Evolutionary conservation across 2,329 filamentous ascomycete species (phyloP).

Genomic region (Ramularia endophylla): DNA sequence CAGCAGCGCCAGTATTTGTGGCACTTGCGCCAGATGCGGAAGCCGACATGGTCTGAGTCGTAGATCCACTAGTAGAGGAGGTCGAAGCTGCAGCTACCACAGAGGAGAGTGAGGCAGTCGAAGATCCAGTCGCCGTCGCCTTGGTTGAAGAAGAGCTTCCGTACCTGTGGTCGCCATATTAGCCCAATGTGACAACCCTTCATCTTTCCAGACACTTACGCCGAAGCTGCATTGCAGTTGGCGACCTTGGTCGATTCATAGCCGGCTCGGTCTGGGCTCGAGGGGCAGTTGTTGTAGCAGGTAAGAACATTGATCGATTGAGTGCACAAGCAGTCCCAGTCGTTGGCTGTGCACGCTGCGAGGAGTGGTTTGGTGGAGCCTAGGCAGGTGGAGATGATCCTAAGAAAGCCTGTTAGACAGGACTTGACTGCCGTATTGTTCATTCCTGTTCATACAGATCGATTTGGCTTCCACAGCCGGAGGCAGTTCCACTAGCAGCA

Average conservation of each 20-base stretch:
- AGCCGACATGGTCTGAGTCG: constrained; percentile 5
- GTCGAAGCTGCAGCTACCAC: constrained; percentile 29
- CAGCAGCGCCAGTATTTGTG: constrained; percentile 5
- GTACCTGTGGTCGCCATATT: background rate
- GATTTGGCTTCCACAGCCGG: constrained; percentile 27
- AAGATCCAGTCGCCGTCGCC: background rate
- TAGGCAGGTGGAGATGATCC: constrained; percentile 49
- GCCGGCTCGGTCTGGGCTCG: constrained; percentile 33
- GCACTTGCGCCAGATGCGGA: constrained; percentile 5
- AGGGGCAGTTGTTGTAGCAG: constrained; percentile 61
- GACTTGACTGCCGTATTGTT: background rate
- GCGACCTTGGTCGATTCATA: constrained; percentile 30
- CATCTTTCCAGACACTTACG: constrained; percentile 19
- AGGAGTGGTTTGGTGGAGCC: constrained; percentile 37
- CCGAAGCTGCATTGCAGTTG: constrained; percentile 31
- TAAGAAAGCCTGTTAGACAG: constrained; percentile 18
- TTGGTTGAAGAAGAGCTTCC: background rate
- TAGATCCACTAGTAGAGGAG: constrained; percentile 1
- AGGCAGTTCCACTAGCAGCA: constrained; percentile 29
- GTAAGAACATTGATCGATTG: constrained; percentile 39
- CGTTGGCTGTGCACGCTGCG: constrained; percentile 40
- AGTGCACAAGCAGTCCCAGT: constrained; percentile 54
- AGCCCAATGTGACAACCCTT: constrained; percentile 32
- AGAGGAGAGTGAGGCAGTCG: constrained; percentile 44
- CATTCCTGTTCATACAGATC: constrained; percentile 32